Evolutionary conservation across 495 filamentous ascomycete species (phyloP).

Genomic region (Trichoderma erinaceum): DNA sequence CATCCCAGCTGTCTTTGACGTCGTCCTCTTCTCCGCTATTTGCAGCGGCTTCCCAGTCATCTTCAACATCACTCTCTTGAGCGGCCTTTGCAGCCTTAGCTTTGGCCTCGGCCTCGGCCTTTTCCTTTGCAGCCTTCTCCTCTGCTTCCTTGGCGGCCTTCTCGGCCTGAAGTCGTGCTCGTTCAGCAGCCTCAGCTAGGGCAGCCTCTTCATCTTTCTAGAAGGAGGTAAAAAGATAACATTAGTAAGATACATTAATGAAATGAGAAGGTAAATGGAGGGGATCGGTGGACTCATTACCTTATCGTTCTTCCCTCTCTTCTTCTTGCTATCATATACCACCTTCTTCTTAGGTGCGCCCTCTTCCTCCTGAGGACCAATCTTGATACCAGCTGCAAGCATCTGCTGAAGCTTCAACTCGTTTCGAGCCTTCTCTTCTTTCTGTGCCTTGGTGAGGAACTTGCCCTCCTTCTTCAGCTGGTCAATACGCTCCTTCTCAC

Average conservation of each 20-base stretch:
- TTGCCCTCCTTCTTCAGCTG: constrained; percentile 94
- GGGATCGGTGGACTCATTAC: constrained; percentile 37
- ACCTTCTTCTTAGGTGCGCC: constrained; percentile 69
- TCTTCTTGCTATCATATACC: constrained; percentile 67
- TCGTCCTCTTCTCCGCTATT: constrained; percentile 66
- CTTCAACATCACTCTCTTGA: constrained; percentile 33
- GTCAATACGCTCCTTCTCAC: constrained; percentile 92
- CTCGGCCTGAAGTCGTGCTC: constrained; percentile 59
- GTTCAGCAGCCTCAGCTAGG: constrained; percentile 66
- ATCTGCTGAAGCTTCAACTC: constrained; percentile 90
- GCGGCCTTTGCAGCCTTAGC: constrained; percentile 49
- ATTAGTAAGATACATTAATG: neutral
- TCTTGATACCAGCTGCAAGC: constrained; percentile 78
- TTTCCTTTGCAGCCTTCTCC: constrained; percentile 49
- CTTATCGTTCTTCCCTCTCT: constrained; percentile 66
- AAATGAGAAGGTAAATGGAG: neutral
- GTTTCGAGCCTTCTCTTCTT: constrained; percentile 73
- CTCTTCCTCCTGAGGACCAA: constrained; percentile 62
- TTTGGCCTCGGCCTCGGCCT: constrained; percentile 48
- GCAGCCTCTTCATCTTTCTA: constrained; percentile 63
- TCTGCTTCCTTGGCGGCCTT: constrained; percentile 54
- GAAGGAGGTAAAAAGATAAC: neutral
- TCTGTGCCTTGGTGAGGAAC: constrained; percentile 89
- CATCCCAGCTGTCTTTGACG: constrained; percentile 94
- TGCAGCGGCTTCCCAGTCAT: constrained; percentile 42